Conservation (phyloP, 2,329 filamentous ascomycete species). For the Sporothrix luriei region DNA sequence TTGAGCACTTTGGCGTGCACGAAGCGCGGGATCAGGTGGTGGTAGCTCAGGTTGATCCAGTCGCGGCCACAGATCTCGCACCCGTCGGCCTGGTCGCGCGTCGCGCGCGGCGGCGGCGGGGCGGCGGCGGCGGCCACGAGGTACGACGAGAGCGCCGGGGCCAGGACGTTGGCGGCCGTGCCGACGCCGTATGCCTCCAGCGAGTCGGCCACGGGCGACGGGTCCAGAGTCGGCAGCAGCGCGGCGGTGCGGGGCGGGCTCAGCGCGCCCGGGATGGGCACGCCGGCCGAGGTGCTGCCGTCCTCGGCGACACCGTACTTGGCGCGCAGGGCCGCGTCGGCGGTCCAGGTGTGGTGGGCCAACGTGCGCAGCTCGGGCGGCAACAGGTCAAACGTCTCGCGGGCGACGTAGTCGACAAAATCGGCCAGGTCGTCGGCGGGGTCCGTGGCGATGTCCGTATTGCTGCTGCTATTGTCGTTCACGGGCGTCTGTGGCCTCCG, state of each 20-base stretch:
- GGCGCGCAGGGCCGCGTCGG: constrained; percentile 51
- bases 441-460: not conserved
- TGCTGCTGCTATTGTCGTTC: constrained; percentile 38
- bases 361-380: constrained; percentile 63
- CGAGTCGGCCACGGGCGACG: constrained; percentile 65
- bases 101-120: constrained; percentile 65
- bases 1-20: constrained; percentile 76
- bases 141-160: constrained; percentile 66
- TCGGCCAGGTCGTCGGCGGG: constrained; percentile 70
- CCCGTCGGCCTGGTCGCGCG: constrained; percentile 53
- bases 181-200: constrained; percentile 67
- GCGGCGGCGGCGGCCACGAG: constrained; percentile 59
- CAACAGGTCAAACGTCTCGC: constrained; percentile 67
- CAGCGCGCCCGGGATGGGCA: constrained; percentile 48
- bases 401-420: constrained; percentile 78
- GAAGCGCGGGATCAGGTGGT: constrained; percentile 79
- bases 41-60: constrained; percentile 78
- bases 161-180: constrained; percentile 59
- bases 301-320: constrained; percentile 52
- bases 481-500: too few relatives aligned
- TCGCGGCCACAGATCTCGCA: constrained; percentile 78
- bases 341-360: constrained; percentile 60
- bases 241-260: constrained; percentile 53
- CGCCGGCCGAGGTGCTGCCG: not conserved
- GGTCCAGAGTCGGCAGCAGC: constrained; percentile 55